Evolutionary conservation across 2,329 filamentous ascomycete genomes (phyloP), one percentile per base, ranked within the genome.

Genomic region (Microdochium bolleyi): DNA sequence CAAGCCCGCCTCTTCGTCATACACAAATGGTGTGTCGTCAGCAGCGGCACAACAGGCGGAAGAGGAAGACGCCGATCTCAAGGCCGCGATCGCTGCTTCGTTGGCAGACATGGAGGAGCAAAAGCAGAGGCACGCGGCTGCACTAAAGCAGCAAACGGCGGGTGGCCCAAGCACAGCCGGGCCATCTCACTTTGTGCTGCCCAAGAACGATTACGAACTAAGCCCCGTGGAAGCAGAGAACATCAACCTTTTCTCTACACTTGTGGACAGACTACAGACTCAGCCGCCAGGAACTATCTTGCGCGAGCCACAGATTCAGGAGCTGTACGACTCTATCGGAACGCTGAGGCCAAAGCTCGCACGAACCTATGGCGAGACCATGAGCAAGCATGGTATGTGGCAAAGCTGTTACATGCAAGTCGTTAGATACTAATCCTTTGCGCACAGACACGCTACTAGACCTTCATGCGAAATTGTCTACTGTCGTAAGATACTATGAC

Each of bases 51-150:
- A 74, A 61, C 72, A 70, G 51, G 82, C 81, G 2, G 90, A 95
- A 51, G 91, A 96, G 53, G 92, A 96, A 52, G 94, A 99, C 64
- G 87, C 89, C 1, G 92, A 97, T 62, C 73, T 99, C 25, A 95
- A 94, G 66, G 91, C 92, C 24, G 94, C 94, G 3, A 97, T 99
- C 65, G 92, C 92, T 34, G 92, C 95, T 19, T 97, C 94, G 4
- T 68, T 99, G 54, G 88, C 89, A 24, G 94, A 99, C 64, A 96
- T 97, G 90, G 94, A 99, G 70, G 89, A 96, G 68, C 92, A 99
- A 67, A 97, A 99, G 76, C 87, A 92, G 71, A 85, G 85, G 60
- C 91, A 97, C 67, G 84, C 91, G 1, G 88, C 87, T 4, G 84
- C 84, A 2, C 78, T 97, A 61, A 95, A 94, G 66, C 84, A 89